Evolutionary conservation across 371 early-diverging fungal species (phyloP), one percentile per base, ranked within the genome.

Genomic region (Nematocida homosporus): DNA sequence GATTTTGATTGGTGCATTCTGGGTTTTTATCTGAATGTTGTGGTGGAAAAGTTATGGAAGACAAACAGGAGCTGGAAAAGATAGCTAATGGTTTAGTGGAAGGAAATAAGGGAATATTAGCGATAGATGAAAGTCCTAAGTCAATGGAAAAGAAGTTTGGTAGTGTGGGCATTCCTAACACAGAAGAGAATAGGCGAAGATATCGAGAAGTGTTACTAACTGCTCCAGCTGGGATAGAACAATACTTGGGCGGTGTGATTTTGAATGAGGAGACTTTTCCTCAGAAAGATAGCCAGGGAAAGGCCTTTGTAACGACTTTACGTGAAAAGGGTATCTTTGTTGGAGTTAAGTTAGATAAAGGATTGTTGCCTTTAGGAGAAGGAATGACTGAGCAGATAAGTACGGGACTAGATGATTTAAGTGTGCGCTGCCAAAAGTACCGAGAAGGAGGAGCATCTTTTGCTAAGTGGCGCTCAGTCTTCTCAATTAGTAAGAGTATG

Each of bases 261-360:
- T 79, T 89, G 30, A 86, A 84, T 79, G 88, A 87, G 78, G 89
- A 89, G 77, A 88, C 88, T 13, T 83, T 89, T 41, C 77, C 61
- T 68, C 87, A 87, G 72, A 83, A 79, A 68, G 78, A 84, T 54
- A 65, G 59, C n/a, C 77, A 78, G 65, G 88, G 87, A 44, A 82
- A 63, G 27, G 79, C 76, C 30, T 85, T 89, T 59, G 78, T 85
- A 48, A 80, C 86, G 32, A 32, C 85, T 23, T 66, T 88, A 6
- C 38, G 51, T n/a, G 81, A 86, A 59, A 78, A 77, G 63, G 86
- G 86, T 40, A 86, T 88, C 63, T 42, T 80, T 57, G 78, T 84
- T 50, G 89, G 89, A 55, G 86, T 89, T 80, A 89, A 89, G 80
- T 85, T 88, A 54, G 88, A 88, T 82, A 86, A 87, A 83, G 88